Percentiles rank a stretch among this genome's conserved stretches.
phyloP scores from a whole-genome alignment of 495 filamentous ascomycete species.

The Haplographium delicatum region DNA sequence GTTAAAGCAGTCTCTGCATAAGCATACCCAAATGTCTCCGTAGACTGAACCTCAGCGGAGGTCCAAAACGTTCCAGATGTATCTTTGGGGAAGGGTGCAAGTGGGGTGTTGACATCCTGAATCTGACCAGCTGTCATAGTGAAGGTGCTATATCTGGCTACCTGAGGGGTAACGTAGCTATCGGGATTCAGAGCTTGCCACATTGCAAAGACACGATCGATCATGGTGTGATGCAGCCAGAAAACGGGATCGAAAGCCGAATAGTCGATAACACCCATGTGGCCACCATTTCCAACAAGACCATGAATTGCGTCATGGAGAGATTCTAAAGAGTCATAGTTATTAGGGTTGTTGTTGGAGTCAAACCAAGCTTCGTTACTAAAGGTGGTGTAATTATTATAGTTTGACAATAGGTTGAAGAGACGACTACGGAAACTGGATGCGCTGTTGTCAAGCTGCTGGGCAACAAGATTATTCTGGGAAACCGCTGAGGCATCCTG shows the following conservation, averaged over 20 bases:
- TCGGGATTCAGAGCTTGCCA: slow-evolving; percentile 66
- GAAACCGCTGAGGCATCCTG: slow-evolving; percentile 39
- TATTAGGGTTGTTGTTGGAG: slow-evolving; percentile 26
- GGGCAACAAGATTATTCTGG: slow-evolving; percentile 44
- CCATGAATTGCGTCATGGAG: slow-evolving; percentile 61
- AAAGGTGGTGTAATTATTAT: slow-evolving; percentile 51
- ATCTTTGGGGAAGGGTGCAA: slow-evolving; percentile 39
- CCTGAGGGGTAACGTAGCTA: slow-evolving; percentile 45
- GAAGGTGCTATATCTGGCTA: slow-evolving; percentile 44
- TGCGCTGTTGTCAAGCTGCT: slow-evolving; percentile 42
- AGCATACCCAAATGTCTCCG: slow-evolving; percentile 50
- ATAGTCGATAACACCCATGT: slow-evolving; percentile 60
- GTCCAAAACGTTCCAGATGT: slow-evolving; percentile 41
- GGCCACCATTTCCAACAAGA: slow-evolving; percentile 50
- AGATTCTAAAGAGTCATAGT: slow-evolving; percentile 54
- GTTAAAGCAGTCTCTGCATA: slow-evolving; percentile 46
- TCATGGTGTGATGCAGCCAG: slow-evolving; percentile 59
- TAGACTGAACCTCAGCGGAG: slow-evolving; percentile 34
- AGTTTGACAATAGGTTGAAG: slow-evolving; percentile 55
- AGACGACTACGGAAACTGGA: slow-evolving; percentile 43
- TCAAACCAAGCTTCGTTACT: slow-evolving; percentile 51
- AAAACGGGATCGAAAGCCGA: slow-evolving; percentile 73
- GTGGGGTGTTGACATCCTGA: slow-evolving; percentile 32
- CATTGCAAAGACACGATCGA: slow-evolving; percentile 65
- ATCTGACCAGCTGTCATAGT: slow-evolving; percentile 39